Conservation (phyloP, 495 filamentous ascomycete genomes). For the Podospora tetraspora region DNA sequence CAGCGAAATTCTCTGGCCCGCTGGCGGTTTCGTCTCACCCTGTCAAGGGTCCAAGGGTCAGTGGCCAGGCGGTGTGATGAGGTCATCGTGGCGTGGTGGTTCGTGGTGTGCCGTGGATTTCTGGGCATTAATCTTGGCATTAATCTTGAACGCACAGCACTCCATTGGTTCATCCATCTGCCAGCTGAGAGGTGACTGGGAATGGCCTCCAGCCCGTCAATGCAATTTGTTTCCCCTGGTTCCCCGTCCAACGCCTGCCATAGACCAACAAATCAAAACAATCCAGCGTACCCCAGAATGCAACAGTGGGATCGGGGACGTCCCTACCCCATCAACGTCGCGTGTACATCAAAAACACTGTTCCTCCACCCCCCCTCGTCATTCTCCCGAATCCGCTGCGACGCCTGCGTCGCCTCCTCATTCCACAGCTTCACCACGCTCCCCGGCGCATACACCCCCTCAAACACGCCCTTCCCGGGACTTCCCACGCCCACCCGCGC, state of each 20-base stretch:
- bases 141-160: background rate
- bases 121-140: background rate
- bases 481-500: constrained; percentile 59
- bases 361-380: constrained; percentile 80
- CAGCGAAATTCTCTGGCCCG: background rate
- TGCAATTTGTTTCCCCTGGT: background rate
- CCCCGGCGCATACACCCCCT: constrained; percentile 78
- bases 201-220: background rate
- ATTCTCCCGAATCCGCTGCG: constrained; percentile 51
- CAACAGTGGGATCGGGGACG: background rate
- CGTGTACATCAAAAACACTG: constrained; percentile 70
- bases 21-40: background rate
- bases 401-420: constrained; percentile 64
- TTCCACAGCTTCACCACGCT: constrained; percentile 84
- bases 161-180: background rate
- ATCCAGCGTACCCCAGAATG: too few relatives aligned
- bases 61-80: background rate
- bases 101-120: too few relatives aligned
- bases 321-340: constrained; percentile 18
- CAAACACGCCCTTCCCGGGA: constrained; percentile 65
- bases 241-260: background rate
- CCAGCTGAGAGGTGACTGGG: background rate
- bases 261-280: background rate
- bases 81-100: constrained; percentile 1
- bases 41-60: background rate